phyloP scores from a whole-genome alignment of 2,329 filamentous ascomycete genomes.

The Akanthomyces uredinophilus region DNA sequence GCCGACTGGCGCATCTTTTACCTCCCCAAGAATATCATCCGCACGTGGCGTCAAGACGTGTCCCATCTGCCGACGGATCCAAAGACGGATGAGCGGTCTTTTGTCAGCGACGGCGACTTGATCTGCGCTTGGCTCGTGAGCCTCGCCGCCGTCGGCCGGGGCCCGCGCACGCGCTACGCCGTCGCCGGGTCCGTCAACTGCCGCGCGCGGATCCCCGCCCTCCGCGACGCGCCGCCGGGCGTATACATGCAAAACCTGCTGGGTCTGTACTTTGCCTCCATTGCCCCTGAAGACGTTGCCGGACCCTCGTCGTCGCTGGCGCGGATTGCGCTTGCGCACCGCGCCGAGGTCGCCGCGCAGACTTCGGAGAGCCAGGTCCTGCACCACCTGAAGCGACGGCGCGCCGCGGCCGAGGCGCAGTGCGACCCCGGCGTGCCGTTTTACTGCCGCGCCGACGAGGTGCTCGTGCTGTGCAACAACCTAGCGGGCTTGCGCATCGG shows the following conservation, averaged over 20 bases:
- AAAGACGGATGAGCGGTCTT: conserved; percentile 22
- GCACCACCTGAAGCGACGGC: not conserved
- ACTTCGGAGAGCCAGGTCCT: not conserved
- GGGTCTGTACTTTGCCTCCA: not conserved
- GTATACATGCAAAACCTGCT: conserved; percentile 5
- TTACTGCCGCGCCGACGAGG: not conserved
- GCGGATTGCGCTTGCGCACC: not conserved
- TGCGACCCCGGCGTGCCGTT: not conserved
- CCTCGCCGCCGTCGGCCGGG: conserved; percentile 6
- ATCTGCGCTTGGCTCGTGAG: conserved; percentile 35
- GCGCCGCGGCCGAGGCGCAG: not conserved
- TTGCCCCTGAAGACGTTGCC: not conserved
- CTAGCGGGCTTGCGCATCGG: not conserved
- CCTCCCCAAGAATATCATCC: not conserved
- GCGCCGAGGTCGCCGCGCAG: not conserved
- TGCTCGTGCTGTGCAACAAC: conserved; percentile 1
- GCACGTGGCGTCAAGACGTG: not conserved
- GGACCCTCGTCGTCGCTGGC: not conserved
- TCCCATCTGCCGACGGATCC: conserved; percentile 21
- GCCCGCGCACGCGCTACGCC: conserved; percentile 17
- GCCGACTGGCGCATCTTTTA: not conserved
- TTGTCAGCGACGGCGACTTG: conserved; percentile 40
- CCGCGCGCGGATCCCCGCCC: conserved; percentile 3
- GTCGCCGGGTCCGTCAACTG: conserved; percentile 21
- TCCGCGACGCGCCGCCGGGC: not conserved